Base-by-base conservation (phyloP, 1,284 basidiomycete species). In the Phylloboletellus chloephorus region DNA sequence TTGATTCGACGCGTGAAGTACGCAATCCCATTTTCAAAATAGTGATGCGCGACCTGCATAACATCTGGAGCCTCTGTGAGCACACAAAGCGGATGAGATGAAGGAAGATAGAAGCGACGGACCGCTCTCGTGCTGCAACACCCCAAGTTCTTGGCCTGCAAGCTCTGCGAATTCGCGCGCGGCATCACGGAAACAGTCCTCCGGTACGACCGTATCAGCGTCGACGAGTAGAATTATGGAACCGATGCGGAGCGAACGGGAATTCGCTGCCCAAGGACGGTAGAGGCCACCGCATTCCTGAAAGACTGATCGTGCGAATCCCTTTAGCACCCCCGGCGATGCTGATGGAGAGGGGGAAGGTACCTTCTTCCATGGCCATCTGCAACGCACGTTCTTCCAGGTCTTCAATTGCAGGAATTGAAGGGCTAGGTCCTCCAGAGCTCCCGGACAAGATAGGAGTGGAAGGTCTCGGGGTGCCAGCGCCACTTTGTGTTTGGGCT, bases 1-100 rank as follows among this genome's bases (percentile, higher is more conserved):
- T 89, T 86, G 62, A 88, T 87, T 19, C 85, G 72, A 6, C 77
- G 76, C 1, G 87, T 90, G 67, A 93, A 92, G 64, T 82, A 82
- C 1, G 86, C 79, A 55, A 92, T 82, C 2, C 84, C 85, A 54
- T 86, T 87, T 60, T 92, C 89, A 53, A 92, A 92, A 64, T 87
- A 92, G 63, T 88, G 83, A 60, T 85, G 66, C 0, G 80, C 82
- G 48, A 92, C 88, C 60, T 89, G 82, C 84, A 91, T 88, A 44
- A 88, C 84, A 51, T 86, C 83, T 78, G 39, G 29, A 5, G 16
- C 5, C 11, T 34, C 23, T 19, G 32, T 53, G 23, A 57, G 33
- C 19, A 49, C 23, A 19, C 19, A 16, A 21, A 39, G 19, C 37
- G 24, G 11, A 23, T 35, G 32, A 12, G 7, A 30, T 7, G 24